Evolutionary conservation across 306 rosid genomes (phyloP), one percentile per base, ranked within the genome.

Genomic region (Vigna trinervia): DNA sequence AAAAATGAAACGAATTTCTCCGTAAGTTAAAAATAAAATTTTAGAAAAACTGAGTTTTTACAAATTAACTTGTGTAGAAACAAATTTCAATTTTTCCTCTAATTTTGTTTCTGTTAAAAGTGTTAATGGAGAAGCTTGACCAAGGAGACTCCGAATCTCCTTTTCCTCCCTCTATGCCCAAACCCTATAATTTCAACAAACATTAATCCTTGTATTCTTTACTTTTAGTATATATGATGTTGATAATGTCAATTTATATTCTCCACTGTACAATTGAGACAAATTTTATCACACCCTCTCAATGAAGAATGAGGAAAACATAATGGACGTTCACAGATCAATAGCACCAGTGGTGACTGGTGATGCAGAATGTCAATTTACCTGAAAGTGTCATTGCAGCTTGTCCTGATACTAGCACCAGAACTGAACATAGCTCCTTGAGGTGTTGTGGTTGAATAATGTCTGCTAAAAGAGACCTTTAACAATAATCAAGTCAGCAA

Each of bases 381-480:
- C 98, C 99, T 87, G 92, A 84, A 75, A 85, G 68, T 82, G 94
- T 85, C 84, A 87, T 93, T 53, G 96, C 96, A 58, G 94, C 89
- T 88, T 89, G 98, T 81, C 91, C 96, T 3, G 98, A 87, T 69
- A 88, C 86, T 32, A 89, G 89, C 61, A 96, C 97, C 87, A 96
- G 86, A 85, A 88, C 93, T 34, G 98, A 96, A 84, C 98, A 96
- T 71, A 96, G 94, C 87, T 92, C 99, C 85, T 89, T 96, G 78
- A 92, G 85, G 88, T 96, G 93, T 65, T 91, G 97, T 57, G 98
- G 91, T 80, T 92, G 98, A 82, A 96, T 93, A 84, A 96, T 87
- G 89, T 91, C 99, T 76, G 99, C 97, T 84, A 96, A 84, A 57
- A 91, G 93, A 86, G 99, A 96, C 87, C 99, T 96, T 84, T 75